These are phyloP conservation scores for Aspergillus sp. DNA, from an alignment of 2,329 filamentous ascomycete genomes.

Conservation along the genomic window DNA sequence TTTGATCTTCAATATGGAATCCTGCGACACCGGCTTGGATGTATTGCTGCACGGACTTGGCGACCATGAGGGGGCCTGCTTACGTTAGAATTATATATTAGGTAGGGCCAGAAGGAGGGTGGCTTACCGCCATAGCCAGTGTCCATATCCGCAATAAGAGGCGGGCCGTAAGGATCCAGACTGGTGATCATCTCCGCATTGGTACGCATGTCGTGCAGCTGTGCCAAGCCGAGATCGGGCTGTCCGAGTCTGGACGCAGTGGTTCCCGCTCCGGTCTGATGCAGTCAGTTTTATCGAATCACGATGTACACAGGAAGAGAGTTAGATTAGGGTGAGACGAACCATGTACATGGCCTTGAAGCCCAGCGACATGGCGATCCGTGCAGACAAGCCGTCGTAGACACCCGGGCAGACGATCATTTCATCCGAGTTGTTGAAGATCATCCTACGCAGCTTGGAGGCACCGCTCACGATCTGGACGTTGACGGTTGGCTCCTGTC, in stretches of 20 bases:
- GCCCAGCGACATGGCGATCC: constrained; percentile 58
- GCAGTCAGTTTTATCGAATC: neutral
- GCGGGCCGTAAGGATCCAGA: constrained; percentile 48
- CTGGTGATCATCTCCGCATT: constrained; percentile 63
- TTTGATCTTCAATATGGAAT: constrained; percentile 55
- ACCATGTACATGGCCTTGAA: constrained; percentile 67
- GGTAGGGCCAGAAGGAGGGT: neutral
- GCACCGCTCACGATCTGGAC: constrained; percentile 33
- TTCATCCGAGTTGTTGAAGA: constrained; percentile 22
- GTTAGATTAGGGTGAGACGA: constrained; percentile 12
- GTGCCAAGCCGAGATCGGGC: constrained; percentile 60
- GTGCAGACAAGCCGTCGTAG: constrained; percentile 63
- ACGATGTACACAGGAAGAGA: too few species aligned
- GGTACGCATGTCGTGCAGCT: constrained; percentile 58
- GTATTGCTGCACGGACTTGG: constrained; percentile 46
- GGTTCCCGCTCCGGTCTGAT: constrained; percentile 59
- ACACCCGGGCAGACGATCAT: constrained; percentile 59
- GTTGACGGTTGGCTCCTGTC: constrained; percentile 45
- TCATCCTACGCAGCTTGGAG: constrained; percentile 20
- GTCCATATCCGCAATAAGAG: constrained; percentile 57
- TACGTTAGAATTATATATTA: neutral
- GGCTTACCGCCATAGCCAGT: constrained; percentile 47
- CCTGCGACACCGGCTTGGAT: constrained; percentile 51
- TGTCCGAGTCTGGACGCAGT: constrained; percentile 57
- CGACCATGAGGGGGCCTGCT: constrained; percentile 40